Evolutionary conservation across 352 stramenopile genomes (phyloP).

Genomic region (Phytopythium sindhum): DNA sequence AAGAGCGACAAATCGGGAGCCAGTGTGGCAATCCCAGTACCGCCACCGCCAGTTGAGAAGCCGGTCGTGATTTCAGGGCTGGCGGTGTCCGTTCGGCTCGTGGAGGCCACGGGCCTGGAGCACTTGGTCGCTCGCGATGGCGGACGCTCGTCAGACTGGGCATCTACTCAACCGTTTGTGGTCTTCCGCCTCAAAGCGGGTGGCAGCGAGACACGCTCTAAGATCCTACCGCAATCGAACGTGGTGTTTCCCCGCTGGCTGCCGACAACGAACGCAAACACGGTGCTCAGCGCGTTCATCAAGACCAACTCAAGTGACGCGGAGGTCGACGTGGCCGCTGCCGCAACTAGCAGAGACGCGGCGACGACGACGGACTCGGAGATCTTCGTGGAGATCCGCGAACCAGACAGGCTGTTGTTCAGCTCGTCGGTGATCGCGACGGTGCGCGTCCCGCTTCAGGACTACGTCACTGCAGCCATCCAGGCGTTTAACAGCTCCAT

Average conservation of each 20-base stretch:
- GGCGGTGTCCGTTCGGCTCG: constrained; percentile 40
- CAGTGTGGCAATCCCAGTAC: too few species aligned
- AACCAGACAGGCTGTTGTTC: constrained; percentile 69
- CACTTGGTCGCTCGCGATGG: constrained; percentile 42
- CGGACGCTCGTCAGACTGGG: constrained; percentile 35
- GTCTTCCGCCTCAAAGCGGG: constrained; percentile 35
- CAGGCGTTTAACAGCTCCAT: constrained; percentile 15
- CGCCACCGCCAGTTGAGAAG: neutral
- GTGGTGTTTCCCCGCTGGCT: constrained; percentile 69
- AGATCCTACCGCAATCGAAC: constrained; percentile 36
- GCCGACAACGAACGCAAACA: constrained; percentile 24
- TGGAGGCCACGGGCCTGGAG: constrained; percentile 50
- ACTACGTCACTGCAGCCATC: constrained; percentile 41
- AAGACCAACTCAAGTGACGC: neutral
- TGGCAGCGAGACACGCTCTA: constrained; percentile 27
- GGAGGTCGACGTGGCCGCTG: neutral
- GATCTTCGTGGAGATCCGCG: constrained; percentile 60
- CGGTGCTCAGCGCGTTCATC: constrained; percentile 37
- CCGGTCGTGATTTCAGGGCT: constrained; percentile 7
- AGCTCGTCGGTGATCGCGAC: constrained; percentile 61
- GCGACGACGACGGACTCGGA: constrained; percentile 9
- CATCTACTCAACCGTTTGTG: constrained; percentile 45
- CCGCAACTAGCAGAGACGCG: neutral
- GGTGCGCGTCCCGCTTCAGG: constrained; percentile 39
- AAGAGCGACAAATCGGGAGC: neutral